These are phyloP conservation scores for Hypoxylon sp. DNA, from an alignment of 2,329 filamentous ascomycete species.

Conservation along the genomic window DNA sequence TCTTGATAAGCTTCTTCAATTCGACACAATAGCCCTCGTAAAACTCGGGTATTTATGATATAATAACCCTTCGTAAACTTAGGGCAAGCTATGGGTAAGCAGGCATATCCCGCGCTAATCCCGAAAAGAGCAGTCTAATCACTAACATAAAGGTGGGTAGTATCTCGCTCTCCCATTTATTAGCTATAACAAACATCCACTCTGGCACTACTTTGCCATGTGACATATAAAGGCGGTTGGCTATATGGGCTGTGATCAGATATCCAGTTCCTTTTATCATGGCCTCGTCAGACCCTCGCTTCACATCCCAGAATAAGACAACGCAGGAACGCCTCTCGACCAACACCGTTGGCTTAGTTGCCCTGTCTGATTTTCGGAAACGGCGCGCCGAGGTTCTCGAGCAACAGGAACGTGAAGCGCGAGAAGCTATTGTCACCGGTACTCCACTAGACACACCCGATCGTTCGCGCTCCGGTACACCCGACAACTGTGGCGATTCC, in stretches of 20 bases:
- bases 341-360: slow-evolving; percentile 90
- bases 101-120: no score
- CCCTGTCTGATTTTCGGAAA: slow-evolving; percentile 95
- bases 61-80: no score
- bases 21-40: no score
- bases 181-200: no score
- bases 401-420: slow-evolving; percentile 85
- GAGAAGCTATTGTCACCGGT: slow-evolving; percentile 69
- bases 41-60: no score
- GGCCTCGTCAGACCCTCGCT: slow-evolving; percentile 66
- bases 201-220: background rate
- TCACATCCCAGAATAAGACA: slow-evolving; percentile 81
- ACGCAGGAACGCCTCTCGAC: slow-evolving; percentile 87
- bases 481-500: slow-evolving; percentile 60
- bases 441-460: slow-evolving; percentile 60
- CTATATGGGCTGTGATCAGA: background rate
- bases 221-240: background rate
- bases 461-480: slow-evolving; percentile 64
- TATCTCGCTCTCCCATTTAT: no score
- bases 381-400: slow-evolving; percentile 94
- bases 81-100: no score
- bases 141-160: no score
- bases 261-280: slow-evolving; percentile 29
- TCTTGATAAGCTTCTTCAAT: no score
- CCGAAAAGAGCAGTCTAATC: no score